Evolutionary conservation across 2,329 filamentous ascomycete species (phyloP).

Genomic region (Ophiostoma himal-ulmi): DNA sequence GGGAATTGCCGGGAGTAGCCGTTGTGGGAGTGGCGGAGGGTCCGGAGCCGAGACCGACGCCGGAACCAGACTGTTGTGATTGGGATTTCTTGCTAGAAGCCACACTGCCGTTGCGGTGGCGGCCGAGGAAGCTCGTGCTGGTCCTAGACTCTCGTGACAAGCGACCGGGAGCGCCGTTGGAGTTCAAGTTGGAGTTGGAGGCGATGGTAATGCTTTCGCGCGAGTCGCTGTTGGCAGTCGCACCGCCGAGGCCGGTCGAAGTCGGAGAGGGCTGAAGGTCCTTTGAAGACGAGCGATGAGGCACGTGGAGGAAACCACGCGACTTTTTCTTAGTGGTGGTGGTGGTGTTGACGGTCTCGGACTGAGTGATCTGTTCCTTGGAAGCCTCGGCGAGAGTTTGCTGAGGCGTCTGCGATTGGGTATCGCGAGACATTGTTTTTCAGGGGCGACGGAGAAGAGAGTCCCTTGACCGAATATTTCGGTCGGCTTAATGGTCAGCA

Average conservation of each 20-base stretch:
- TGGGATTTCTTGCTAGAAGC: conserved; percentile 13
- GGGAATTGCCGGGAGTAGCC: conserved; percentile 45
- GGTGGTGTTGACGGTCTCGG: conserved; percentile 32
- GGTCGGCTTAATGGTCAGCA: background rate
- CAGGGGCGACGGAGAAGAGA: background rate
- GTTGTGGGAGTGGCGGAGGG: conserved; percentile 43
- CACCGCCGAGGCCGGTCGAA: conserved; percentile 55
- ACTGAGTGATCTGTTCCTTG: conserved; percentile 41
- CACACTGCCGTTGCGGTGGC: conserved; percentile 60
- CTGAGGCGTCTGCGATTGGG: conserved; percentile 34
- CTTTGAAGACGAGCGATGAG: conserved; percentile 58
- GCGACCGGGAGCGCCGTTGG: conserved; percentile 36
- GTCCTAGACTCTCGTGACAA: conserved; percentile 61
- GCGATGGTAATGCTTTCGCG: conserved; percentile 48
- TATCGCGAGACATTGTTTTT: conserved; percentile 32
- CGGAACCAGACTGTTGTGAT: conserved; percentile 11
- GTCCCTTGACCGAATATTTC: background rate
- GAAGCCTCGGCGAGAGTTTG: conserved; percentile 36
- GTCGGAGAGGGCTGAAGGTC: conserved; percentile 55
- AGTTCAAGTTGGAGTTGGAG: background rate
- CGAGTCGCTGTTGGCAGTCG: conserved; percentile 49
- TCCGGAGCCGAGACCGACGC: conserved; percentile 11
- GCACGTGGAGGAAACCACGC: conserved; percentile 51
- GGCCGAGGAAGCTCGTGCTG: conserved; percentile 57
- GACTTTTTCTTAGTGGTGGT: conserved; percentile 39